phyloP scores from a whole-genome alignment of 2,329 filamentous ascomycete species.

The Ilyonectria mors-panacis region DNA sequence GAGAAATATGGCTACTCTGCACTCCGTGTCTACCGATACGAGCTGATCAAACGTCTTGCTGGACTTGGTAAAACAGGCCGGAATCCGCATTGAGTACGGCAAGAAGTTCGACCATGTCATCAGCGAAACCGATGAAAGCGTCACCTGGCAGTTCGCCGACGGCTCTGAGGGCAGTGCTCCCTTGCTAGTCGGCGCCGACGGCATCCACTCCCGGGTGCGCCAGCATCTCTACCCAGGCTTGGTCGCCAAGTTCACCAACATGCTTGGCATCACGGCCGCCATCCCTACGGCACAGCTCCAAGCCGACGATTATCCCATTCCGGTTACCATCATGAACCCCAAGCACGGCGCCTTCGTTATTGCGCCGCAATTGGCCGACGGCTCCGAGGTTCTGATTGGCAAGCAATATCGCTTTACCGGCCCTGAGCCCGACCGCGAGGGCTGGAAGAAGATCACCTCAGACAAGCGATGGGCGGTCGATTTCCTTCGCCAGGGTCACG shows the following conservation, averaged over 20 bases:
- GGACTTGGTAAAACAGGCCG: slow-evolving; percentile 55
- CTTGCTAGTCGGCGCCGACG: slow-evolving; percentile 70
- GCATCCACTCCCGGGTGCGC: slow-evolving; percentile 71
- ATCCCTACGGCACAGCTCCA: slow-evolving; percentile 56
- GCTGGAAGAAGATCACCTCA: slow-evolving; percentile 58
- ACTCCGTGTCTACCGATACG: slow-evolving; percentile 68
- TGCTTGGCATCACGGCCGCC: slow-evolving; percentile 56
- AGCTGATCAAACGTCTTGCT: slow-evolving; percentile 66
- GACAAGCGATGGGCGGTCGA: slow-evolving; percentile 58
- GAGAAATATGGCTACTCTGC: slow-evolving; percentile 67
- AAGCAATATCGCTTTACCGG: slow-evolving; percentile 56
- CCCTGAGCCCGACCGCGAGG: slow-evolving; percentile 55
- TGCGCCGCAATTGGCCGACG: slow-evolving; percentile 63
- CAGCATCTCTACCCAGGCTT: slow-evolving; percentile 65
- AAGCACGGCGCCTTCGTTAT: slow-evolving; percentile 64
- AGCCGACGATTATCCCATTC: slow-evolving; percentile 55
- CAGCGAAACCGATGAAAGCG: slow-evolving; percentile 55
- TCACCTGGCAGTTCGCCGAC: slow-evolving; percentile 64
- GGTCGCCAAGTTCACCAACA: slow-evolving; percentile 65
- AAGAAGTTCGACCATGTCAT: slow-evolving; percentile 63
- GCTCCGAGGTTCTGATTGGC: slow-evolving; percentile 64
- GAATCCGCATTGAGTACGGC: slow-evolving; percentile 61
- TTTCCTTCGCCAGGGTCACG: slow-evolving; percentile 52
- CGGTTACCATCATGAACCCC: slow-evolving; percentile 59
- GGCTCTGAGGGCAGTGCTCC: slow-evolving; percentile 57